Evolutionary conservation across 371 early-diverging fungal species (phyloP).

Genomic region (Actinomortierella ambigua): DNA sequence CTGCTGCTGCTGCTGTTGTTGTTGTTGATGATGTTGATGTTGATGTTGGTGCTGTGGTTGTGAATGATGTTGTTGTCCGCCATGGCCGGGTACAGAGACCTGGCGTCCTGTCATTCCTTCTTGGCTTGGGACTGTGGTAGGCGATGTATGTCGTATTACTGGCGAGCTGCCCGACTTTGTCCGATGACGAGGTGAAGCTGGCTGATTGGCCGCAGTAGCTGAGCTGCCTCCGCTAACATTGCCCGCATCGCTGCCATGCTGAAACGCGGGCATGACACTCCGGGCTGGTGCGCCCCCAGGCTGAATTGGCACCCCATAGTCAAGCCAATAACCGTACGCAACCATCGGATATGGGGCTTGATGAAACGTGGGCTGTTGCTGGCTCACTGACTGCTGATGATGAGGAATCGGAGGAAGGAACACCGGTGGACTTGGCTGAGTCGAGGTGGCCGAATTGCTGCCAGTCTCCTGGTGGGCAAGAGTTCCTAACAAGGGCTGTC

Average conservation of each 20-base stretch:
- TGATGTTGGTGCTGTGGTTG: conserved; percentile 8
- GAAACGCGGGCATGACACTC: no score
- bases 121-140: neutral
- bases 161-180: conserved; percentile 9
- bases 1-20: conserved; percentile 4
- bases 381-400: no score
- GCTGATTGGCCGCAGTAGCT: neutral
- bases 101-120: neutral
- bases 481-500: neutral
- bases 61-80: conserved; percentile 13
- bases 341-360: no score
- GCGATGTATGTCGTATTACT: neutral
- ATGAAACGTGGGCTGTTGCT: no score
- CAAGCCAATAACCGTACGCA: no score
- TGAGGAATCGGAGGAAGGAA: neutral
- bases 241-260: no score
- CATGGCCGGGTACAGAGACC: conserved; percentile 7
- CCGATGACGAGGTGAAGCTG: conserved; percentile 9
- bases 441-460: neutral
- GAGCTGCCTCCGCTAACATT: no score
- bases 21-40: conserved; percentile 16
- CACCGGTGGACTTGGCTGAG: conserved; percentile 2
- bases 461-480: neutral
- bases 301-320: no score
- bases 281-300: no score